Percentiles rank a stretch among this genome's conserved stretches.
These are phyloP conservation scores for Simplicillium sp. DNA, from an alignment of 2,329 filamentous ascomycete genomes.

Conservation along the genomic window DNA sequence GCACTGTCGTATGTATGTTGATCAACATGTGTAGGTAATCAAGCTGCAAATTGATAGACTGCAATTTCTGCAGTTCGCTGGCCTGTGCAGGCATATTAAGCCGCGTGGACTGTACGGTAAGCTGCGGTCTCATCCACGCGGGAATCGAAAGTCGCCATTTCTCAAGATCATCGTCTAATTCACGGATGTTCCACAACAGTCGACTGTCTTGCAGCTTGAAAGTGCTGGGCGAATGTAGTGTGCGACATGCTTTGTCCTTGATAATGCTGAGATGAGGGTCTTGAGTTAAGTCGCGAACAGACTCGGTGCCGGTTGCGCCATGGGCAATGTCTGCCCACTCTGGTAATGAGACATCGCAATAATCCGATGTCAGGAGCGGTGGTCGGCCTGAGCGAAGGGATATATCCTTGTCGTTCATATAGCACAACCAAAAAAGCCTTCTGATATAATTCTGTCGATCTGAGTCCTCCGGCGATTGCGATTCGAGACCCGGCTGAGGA, in stretches of 20 bases:
- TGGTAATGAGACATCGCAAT: slow-evolving; percentile 40
- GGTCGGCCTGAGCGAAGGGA: slow-evolving; percentile 13
- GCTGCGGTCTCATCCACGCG: slow-evolving; percentile 3
- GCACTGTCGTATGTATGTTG: slow-evolving; percentile 10
- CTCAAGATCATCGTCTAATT: slow-evolving; percentile 21
- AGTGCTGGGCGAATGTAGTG: slow-evolving; percentile 11
- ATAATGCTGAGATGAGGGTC: slow-evolving; percentile 8
- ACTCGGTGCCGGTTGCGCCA: background rate
- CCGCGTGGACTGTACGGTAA: background rate
- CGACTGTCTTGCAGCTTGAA: slow-evolving; percentile 14
- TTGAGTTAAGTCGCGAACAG: slow-evolving; percentile 5
- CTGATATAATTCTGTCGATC: slow-evolving; percentile 5
- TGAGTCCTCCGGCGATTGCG: background rate
- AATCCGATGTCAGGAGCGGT: slow-evolving; percentile 27
- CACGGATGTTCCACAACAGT: slow-evolving; percentile 14
- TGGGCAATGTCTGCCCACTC: slow-evolving; percentile 3
- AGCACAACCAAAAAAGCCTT: slow-evolving; percentile 17
- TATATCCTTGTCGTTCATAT: slow-evolving; percentile 16
- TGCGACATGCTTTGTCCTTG: slow-evolving; percentile 12
- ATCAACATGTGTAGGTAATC: slow-evolving; percentile 12
- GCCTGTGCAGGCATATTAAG: background rate
- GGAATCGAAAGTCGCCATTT: slow-evolving; percentile 18
- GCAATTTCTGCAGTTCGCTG: background rate
- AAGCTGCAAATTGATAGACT: slow-evolving; percentile 7
- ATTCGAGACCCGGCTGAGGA: background rate